phyloP scores from a whole-genome alignment of 192 early-diverging fungal genomes.

The Coemansia sp. region DNA sequence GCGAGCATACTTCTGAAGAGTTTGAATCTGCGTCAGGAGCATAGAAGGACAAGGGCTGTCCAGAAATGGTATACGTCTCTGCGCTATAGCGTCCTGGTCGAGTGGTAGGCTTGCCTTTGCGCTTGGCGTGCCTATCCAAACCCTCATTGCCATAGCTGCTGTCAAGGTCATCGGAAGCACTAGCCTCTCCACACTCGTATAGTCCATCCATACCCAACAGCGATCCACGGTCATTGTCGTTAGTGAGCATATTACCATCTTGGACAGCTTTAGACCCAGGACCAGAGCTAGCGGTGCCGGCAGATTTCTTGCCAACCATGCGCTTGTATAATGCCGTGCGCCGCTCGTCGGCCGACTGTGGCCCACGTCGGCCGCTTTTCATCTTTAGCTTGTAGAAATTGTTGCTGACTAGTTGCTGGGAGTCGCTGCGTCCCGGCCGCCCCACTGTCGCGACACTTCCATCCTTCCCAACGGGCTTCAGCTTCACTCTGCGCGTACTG shows the following conservation, averaged over 20 bases:
- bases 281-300: background rate
- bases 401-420: slow-evolving; percentile 43
- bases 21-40: background rate
- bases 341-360: slow-evolving; percentile 39
- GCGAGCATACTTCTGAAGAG: background rate
- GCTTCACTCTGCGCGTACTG: slow-evolving; percentile 52
- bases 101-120: background rate
- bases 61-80: background rate
- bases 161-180: background rate
- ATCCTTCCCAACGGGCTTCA: slow-evolving; percentile 39
- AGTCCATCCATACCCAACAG: background rate
- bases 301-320: slow-evolving; percentile 25
- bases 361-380: slow-evolving; percentile 29
- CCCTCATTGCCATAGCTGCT: background rate
- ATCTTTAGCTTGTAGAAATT: slow-evolving; percentile 54
- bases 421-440: slow-evolving; percentile 8
- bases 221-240: background rate
- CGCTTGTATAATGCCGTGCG: slow-evolving; percentile 50
- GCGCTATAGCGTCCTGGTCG: background rate
- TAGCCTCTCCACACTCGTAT: background rate
- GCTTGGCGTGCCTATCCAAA: background rate
- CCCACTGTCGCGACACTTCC: background rate
- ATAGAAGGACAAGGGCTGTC: background rate
- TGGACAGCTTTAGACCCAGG: background rate
- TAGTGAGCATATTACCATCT: background rate